These are phyloP conservation scores for Blastocladiella britannica DNA, from an alignment of 192 early-diverging fungal species.

Conservation along the genomic window DNA sequence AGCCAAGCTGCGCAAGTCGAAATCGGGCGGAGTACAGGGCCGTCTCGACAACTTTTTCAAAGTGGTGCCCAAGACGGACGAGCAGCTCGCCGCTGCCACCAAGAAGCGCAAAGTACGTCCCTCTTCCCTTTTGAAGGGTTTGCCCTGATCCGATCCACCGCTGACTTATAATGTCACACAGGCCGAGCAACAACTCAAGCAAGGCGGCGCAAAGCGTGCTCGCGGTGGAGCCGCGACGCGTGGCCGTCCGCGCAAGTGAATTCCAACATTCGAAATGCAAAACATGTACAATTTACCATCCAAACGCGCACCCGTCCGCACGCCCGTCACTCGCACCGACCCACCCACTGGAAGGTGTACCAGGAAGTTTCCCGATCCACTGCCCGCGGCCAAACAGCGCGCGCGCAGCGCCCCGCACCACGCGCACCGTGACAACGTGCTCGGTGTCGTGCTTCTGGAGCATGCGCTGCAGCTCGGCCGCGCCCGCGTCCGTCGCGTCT, in stretches of 20 bases:
- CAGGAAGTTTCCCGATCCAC: slow-evolving; percentile 25
- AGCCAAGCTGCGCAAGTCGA: slow-evolving; percentile 56
- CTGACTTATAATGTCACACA: no score
- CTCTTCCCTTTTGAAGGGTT: no score
- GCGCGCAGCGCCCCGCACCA: slow-evolving; percentile 20
- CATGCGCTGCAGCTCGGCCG: slow-evolving; percentile 7
- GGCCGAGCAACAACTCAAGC: no score
- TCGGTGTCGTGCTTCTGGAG: slow-evolving; percentile 26
- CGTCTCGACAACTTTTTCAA: slow-evolving; percentile 85
- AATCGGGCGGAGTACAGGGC: slow-evolving; percentile 64
- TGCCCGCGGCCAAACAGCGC: slow-evolving; percentile 53
- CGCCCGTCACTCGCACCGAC: slow-evolving; percentile 33
- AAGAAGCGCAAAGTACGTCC: slow-evolving; percentile 23
- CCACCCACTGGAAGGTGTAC: no score
- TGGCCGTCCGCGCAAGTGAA: no score
- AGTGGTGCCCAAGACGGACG: slow-evolving; percentile 9
- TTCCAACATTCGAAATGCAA: no score
- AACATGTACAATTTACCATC: slow-evolving; percentile 12
- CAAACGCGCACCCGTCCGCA: slow-evolving; percentile 31
- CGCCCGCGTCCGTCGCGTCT: no score
- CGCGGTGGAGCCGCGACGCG: no score
- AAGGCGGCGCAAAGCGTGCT: no score
- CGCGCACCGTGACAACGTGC: slow-evolving; percentile 30
- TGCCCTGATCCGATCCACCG: no score
- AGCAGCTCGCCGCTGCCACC: background rate